Conservation (phyloP, 768 basidiomycete species). For the Saitozyma podzolica region DNA sequence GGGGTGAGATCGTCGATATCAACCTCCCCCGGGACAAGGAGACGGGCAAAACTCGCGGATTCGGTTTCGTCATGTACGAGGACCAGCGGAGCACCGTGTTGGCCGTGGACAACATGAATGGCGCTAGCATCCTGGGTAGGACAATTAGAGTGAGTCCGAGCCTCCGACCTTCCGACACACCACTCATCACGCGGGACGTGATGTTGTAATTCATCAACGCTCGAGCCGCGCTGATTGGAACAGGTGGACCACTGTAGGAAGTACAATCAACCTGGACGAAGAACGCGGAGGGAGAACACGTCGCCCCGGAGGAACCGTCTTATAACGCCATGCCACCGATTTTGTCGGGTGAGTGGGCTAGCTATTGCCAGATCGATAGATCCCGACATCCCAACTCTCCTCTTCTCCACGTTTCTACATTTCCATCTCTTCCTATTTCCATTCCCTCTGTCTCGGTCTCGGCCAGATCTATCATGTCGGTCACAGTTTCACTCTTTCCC, state of each 20-base stretch:
- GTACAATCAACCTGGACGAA: slow-evolving; percentile 82
- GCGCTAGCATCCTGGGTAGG: slow-evolving; percentile 79
- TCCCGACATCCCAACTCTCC: no score
- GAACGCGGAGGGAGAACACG: slow-evolving; percentile 74
- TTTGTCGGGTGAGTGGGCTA: slow-evolving; percentile 59
- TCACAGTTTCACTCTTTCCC: no score
- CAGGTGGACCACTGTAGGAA: slow-evolving; percentile 60
- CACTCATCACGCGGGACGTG: neutral
- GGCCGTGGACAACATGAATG: slow-evolving; percentile 98
- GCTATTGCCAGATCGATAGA: neutral
- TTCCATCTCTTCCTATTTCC: no score
- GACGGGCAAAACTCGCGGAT: slow-evolving; percentile 86
- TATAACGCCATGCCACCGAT: slow-evolving; percentile 81
- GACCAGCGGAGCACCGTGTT: slow-evolving; percentile 94
- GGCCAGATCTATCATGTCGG: no score
- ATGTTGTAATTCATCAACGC: no score
- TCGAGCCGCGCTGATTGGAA: no score
- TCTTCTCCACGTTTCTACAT: no score
- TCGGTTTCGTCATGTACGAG: slow-evolving; percentile 98
- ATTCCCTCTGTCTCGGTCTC: no score
- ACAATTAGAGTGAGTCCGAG: slow-evolving; percentile 76
- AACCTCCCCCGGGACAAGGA: slow-evolving; percentile 92
- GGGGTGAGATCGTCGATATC: slow-evolving; percentile 93
- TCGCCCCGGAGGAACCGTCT: slow-evolving; percentile 79
- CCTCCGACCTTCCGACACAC: no score